phyloP scores from a whole-genome alignment of 768 basidiomycete species.

The Cystofilobasidium ferigula region DNA sequence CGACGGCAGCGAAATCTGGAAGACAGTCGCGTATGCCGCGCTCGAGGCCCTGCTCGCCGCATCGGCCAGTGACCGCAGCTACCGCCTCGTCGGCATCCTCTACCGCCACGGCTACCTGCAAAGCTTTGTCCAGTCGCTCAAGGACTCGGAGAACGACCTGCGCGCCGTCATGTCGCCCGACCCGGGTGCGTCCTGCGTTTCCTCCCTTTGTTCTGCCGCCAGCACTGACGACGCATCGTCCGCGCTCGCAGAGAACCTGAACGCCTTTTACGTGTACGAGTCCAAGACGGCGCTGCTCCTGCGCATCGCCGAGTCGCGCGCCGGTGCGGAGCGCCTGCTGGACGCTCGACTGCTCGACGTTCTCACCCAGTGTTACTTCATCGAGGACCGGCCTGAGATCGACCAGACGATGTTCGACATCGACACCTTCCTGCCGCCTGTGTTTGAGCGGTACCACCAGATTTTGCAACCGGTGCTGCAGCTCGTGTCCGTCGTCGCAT shows the following conservation, averaged over 20 bases:
- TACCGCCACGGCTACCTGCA: slow-evolving; percentile 63
- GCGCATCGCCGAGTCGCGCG: slow-evolving; percentile 66
- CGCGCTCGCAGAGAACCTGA: slow-evolving; percentile 59
- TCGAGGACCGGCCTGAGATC: slow-evolving; percentile 71
- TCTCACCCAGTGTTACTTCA: slow-evolving; percentile 72
- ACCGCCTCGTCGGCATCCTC: slow-evolving; percentile 49
- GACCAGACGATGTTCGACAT: slow-evolving; percentile 73
- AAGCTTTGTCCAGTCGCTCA: slow-evolving; percentile 71
- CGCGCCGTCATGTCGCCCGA: slow-evolving; percentile 73
- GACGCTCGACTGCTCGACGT: slow-evolving; percentile 64
- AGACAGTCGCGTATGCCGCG: slow-evolving; percentile 84
- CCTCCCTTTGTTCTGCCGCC: background rate
- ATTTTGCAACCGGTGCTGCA: slow-evolving; percentile 77
- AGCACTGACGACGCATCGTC: background rate
- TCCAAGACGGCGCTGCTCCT: slow-evolving; percentile 83
- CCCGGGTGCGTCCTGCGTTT: slow-evolving; percentile 53
- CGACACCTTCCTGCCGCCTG: slow-evolving; percentile 76
- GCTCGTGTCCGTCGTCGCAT: slow-evolving; percentile 61
- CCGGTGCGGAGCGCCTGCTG: slow-evolving; percentile 72
- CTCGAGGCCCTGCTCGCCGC: slow-evolving; percentile 69
- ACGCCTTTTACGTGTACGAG: slow-evolving; percentile 86
- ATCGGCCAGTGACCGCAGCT: slow-evolving; percentile 38
- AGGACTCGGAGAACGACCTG: slow-evolving; percentile 65
- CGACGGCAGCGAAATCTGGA: slow-evolving; percentile 93
- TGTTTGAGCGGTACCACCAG: slow-evolving; percentile 81